phyloP scores from a whole-genome alignment of 768 basidiomycete species.

The Collybia sp. region DNA sequence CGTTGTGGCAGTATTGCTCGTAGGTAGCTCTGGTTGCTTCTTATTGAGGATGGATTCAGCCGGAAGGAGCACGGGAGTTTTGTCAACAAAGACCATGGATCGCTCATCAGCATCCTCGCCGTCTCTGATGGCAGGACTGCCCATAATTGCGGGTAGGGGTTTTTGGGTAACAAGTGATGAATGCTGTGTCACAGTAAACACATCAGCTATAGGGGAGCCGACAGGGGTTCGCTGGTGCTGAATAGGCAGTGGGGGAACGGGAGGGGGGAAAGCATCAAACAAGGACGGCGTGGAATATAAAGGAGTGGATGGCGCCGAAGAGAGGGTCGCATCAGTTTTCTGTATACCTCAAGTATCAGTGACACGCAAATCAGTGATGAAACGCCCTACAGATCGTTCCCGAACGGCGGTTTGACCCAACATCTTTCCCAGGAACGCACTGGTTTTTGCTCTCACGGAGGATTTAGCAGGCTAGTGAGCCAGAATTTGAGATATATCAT shows the following conservation, averaged over 20 bases:
- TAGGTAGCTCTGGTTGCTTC: constrained; percentile 20
- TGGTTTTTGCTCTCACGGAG: constrained; percentile 75
- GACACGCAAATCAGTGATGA: constrained; percentile 8
- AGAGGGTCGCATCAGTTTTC: constrained; percentile 49
- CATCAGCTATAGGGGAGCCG: constrained; percentile 46
- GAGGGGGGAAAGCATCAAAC: constrained; percentile 43
- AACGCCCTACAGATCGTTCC: constrained; percentile 58
- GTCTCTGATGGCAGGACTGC: constrained; percentile 26
- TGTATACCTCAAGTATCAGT: constrained; percentile 20
- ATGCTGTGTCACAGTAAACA: constrained; percentile 32
- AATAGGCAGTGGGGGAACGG: constrained; percentile 48
- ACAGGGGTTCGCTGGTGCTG: constrained; percentile 32
- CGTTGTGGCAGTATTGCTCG: constrained; percentile 17
- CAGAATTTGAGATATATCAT: constrained; percentile 1
- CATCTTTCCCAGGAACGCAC: constrained; percentile 78
- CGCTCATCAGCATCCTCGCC: constrained; percentile 44
- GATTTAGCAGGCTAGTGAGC: constrained; percentile 43
- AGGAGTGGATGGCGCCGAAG: constrained; percentile 23
- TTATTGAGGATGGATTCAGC: constrained; percentile 24
- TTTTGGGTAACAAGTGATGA: constrained; percentile 39
- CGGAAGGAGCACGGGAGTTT: constrained; percentile 28
- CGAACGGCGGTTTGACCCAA: constrained; percentile 59
- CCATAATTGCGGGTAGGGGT: constrained; percentile 59
- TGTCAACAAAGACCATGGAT: constrained; percentile 56
- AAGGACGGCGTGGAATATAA: constrained; percentile 35